Conservation (phyloP, 257 asterid species). For the Nicotiana otophora region DNA sequence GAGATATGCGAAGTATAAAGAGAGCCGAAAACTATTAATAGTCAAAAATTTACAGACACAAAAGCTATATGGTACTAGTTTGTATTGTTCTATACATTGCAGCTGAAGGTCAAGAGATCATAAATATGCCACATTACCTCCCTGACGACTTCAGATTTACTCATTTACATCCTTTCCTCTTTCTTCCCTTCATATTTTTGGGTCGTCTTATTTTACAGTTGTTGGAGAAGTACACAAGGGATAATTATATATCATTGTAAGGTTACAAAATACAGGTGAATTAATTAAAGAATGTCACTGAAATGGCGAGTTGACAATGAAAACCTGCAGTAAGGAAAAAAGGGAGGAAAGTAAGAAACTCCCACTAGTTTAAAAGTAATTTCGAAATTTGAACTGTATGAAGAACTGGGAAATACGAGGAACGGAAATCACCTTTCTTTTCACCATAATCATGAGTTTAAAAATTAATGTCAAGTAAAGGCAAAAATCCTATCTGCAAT, state of each 20-base stretch:
- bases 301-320: constrained; percentile 2
- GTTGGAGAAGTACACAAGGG: background rate
- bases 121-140: constrained; percentile 5
- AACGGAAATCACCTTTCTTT: background rate
- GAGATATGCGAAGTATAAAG: background rate
- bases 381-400: background rate
- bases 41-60: background rate
- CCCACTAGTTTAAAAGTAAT: background rate
- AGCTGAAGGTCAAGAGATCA: constrained; percentile 11
- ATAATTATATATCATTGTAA: background rate
- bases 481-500: constrained; percentile 88
- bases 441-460: constrained; percentile 6
- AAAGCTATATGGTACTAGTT: constrained; percentile 1
- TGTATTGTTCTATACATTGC: constrained; percentile 8
- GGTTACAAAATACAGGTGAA: background rate
- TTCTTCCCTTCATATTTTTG: constrained; percentile 2
- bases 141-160: constrained; percentile 1
- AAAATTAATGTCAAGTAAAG: constrained; percentile 46
- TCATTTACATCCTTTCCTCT: constrained; percentile 3
- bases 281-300: constrained; percentile 12
- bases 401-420: background rate
- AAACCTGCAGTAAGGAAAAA: background rate
- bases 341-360: background rate
- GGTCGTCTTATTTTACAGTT: constrained; percentile 4
- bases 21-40: background rate